Conservation (phyloP, 345 rosid genomes). For the Cochlearia excelsa region DNA sequence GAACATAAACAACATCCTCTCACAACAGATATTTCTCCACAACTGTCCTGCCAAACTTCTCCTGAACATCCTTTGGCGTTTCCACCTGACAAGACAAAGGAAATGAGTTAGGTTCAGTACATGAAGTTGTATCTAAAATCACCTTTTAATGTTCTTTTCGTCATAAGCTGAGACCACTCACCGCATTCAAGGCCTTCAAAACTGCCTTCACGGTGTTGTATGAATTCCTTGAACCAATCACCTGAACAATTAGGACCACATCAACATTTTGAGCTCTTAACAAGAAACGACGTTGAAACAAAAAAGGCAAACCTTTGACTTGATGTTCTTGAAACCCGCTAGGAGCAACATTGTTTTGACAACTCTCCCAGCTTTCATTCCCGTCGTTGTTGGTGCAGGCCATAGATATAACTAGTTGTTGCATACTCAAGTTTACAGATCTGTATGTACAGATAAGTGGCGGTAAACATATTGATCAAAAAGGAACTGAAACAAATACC, state of each 20-base stretch:
- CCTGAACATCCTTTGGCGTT: slow-evolving; percentile 89
- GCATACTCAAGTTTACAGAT: slow-evolving; percentile 14
- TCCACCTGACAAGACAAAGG: slow-evolving; percentile 50
- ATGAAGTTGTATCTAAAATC: not conserved
- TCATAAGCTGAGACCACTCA: slow-evolving; percentile 42
- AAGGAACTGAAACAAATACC: slow-evolving; percentile 38
- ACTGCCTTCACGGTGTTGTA: slow-evolving; percentile 91
- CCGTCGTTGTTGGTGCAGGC: slow-evolving; percentile 86
- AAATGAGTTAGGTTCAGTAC: not conserved
- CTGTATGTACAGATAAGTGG: not conserved
- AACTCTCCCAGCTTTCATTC: slow-evolving; percentile 89
- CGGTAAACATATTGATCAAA: not conserved
- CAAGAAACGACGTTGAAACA: slow-evolving; percentile 7
- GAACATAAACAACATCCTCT: not conserved
- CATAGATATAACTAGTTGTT: slow-evolving; percentile 71
- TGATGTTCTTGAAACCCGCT: slow-evolving; percentile 91
- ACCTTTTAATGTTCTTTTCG: not conserved
- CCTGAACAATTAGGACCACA: slow-evolving; percentile 41
- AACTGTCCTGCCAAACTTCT: slow-evolving; percentile 89
- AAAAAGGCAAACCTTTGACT: slow-evolving; percentile 66
- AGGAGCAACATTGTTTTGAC: slow-evolving; percentile 70
- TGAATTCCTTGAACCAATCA: slow-evolving; percentile 91
- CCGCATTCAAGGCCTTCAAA: slow-evolving; percentile 87
- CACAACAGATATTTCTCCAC: slow-evolving; percentile 77
- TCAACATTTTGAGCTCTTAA: not conserved